Evolutionary conservation across 306 rosid genomes (phyloP), one percentile per base, ranked within the genome.

Genomic region (Argentina anserina): DNA sequence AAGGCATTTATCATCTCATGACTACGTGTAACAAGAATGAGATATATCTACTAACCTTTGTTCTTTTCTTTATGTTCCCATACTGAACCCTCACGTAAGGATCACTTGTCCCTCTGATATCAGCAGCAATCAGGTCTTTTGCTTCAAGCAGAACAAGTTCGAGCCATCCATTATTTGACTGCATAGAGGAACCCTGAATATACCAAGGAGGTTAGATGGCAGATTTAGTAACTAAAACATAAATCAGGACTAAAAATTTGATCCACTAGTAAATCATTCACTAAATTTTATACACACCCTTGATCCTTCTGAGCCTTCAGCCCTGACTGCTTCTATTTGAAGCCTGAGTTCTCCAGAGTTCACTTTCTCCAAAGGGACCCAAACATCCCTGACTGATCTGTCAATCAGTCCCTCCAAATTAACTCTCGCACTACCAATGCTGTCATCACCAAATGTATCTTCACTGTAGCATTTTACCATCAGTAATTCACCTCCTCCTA

Each of bases 101-200:
- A 84, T 95, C 99, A 75, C 99, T 95, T 52, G 99, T 95, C 70
- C 99, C 99, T 86, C 99, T 84, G 72, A 95, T 81, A 84, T 95
- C 99, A 26, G 99, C 99, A 6, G 97, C 99, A 79, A 91, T 42
- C 55, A 95, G 96, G 75, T 95, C 99, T 73, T 78, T 91, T 29
- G 87, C 99, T 82, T 90, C 99, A 56, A 95, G 82, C 75, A 95
- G 84, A 78, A 84, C 88, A 81, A 95, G 93, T 78, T 95, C 99
- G 67, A 95, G 78, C 97, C 87, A 89, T 72, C 99, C 97, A 72
- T 77, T 83, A 61, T 70, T 75, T 15, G 84, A 77, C 67, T 84
- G 79, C 0, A 1, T 31, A 46, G 73, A 23, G n/a, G 86, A 86
- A 80, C 85, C 92, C 97, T 94, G 84, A 23, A 64, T 53, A 80